Percentiles rank a stretch among this genome's conserved stretches.
phyloP scores from a whole-genome alignment of 2,329 filamentous ascomycete genomes.

The Xylaria sp. region DNA sequence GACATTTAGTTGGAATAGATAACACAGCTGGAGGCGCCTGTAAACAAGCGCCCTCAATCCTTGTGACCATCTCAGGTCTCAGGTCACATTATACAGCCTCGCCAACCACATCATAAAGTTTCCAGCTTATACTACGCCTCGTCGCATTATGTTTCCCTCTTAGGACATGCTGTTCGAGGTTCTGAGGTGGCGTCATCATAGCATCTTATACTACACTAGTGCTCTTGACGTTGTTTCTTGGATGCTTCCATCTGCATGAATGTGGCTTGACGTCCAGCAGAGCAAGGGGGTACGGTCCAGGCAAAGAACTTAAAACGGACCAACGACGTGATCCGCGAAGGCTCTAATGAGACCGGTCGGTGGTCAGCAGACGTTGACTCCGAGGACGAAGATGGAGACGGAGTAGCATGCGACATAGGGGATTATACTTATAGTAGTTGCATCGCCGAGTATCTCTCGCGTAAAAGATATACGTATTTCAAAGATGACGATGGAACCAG shows the following conservation, averaged over 20 bases:
- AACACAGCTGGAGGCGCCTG: conserved; percentile 3
- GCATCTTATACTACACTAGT: background rate
- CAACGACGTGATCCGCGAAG: background rate
- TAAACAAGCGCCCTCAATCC: background rate
- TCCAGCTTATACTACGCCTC: conserved; percentile 2
- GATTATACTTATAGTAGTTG: conserved; percentile 1
- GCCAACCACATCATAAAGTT: conserved; percentile 16
- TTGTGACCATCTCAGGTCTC: conserved; percentile 7
- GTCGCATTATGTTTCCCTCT: conserved; percentile 22
- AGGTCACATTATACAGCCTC: conserved; percentile 32
- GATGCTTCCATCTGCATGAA: conserved; percentile 28
- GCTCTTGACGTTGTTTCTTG: conserved; percentile 13
- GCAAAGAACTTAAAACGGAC: background rate
- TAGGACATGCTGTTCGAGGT: background rate
- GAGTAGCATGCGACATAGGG: conserved; percentile 8
- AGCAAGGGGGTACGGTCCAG: background rate
- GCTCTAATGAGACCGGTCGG: background rate
- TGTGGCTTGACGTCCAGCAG: conserved; percentile 20
- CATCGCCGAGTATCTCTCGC: conserved; percentile 3
- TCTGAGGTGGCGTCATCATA: conserved; percentile 11
- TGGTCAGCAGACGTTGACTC: conserved; percentile 18
- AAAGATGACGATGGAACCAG: background rate
- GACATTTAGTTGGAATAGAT: background rate
- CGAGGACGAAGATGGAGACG: background rate
- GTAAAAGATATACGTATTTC: background rate